Evolutionary conservation across 2,329 filamentous ascomycete species (phyloP), one percentile per base, ranked within the genome.

Genomic region (Chaetothyriales sp.): DNA sequence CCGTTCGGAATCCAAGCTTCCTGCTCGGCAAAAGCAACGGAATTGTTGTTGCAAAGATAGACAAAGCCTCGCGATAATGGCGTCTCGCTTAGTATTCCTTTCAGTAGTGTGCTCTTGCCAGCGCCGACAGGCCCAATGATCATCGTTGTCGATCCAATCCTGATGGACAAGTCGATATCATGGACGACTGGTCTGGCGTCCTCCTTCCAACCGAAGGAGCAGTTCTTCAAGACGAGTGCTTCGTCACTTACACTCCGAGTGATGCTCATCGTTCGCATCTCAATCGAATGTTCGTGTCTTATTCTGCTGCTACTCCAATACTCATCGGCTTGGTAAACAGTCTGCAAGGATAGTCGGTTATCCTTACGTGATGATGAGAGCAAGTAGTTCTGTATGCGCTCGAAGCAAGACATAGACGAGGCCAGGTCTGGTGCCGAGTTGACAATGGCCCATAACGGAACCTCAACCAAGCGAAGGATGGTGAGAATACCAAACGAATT

Each of bases 201-300:
- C 4, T 61, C 56, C 40, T 73, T 68, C 73, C 74, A 77, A 8
- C 69, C 69, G 59, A 76, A 76, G 53, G 63, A 67, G 2, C 65
- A 72, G 37, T 71, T 64, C 58, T 72, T 66, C 18, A 76, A 18
- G 13, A 29, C 25, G 18, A 58, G 15, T 15, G 45, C 52, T 33
- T 58, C 52, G 15, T 49, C 43, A 2, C 44, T 18, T 2, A 33
- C 9, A 28, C 44, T 46, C 3, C 40, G 48, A 7, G 18, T 43
- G 4, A 18, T 19, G 28, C 37, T 47, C 18, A 56, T 22, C 15
- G 7, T 25, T 6, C 49, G 46, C 51, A 56, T 52, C 47, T 47
- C 48, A 19, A 57, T 49, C 25, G 47, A 45, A 10, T 54, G 49
- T 18, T 10, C 33, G n/a, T 15, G 15, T 10, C 22, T n/a, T 18